These are phyloP conservation scores for Boletus huronensis DNA, from an alignment of 768 basidiomycete species.

Conservation along the genomic window DNA sequence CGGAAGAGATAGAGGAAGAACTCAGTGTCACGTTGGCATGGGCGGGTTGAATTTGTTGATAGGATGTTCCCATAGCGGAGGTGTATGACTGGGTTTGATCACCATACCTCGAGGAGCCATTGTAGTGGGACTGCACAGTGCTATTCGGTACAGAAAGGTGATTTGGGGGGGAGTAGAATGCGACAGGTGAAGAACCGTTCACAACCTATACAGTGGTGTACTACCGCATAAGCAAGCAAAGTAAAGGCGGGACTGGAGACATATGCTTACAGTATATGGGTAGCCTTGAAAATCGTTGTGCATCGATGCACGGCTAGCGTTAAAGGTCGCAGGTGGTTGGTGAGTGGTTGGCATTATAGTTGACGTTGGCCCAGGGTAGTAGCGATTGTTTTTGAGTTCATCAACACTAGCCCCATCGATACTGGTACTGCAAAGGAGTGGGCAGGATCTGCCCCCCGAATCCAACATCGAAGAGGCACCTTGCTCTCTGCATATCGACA, in stretches of 20 bases:
- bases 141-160: background rate
- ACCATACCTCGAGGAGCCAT: background rate
- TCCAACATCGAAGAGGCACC: too few relatives aligned
- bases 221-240: background rate
- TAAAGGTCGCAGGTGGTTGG: fast-evolving
- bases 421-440: too few relatives aligned
- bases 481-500: too few relatives aligned
- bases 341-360: too few relatives aligned
- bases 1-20: background rate
- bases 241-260: too few relatives aligned
- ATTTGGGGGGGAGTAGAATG: too few relatives aligned
- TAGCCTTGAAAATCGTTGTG: fast-evolving
- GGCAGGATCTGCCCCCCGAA: too few relatives aligned
- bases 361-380: background rate
- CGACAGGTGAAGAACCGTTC: background rate
- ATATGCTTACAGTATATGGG: background rate
- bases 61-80: background rate
- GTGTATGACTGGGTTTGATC: background rate
- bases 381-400: too few relatives aligned
- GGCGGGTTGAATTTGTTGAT: background rate
- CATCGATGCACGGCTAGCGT: too few relatives aligned
- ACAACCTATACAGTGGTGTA: background rate
- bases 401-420: too few relatives aligned
- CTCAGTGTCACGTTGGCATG: background rate
- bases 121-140: background rate